Base-by-base conservation (phyloP, 2,329 filamentous ascomycete species). In the Aspergillus sojae region DNA sequence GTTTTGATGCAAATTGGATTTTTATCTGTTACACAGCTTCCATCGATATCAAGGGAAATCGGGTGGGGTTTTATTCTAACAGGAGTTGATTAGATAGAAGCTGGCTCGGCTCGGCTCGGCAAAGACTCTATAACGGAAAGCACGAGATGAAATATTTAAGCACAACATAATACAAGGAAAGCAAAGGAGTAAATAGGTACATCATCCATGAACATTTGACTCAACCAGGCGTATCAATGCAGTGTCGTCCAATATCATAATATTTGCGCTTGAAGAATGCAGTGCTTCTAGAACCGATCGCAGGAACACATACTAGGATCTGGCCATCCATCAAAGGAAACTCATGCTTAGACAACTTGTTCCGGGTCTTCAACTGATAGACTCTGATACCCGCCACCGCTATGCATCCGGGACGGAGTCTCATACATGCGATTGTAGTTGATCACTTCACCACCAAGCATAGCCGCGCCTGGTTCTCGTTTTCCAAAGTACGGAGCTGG, bases 391-490 rank as follows among this genome's bases (percentile, higher is more conserved):
- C 81, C 77, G 83, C 81, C 77, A n/a, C 75, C 73, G 16, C 68
- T 67, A 56, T 77, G 76, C 87, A 93, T 91, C 66, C 89, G 83
- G 5, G 84, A 80, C 6, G 94, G 94, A 23, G 90, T 87, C 78
- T 98, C 94, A 78, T 97, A 99, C 84, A 98, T 88, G 62, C 86
- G 87, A 23, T 91, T 91, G 78, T 97, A 99, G 79, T 97, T 93
- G 54, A 99, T 87, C 45, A 85, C 81, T 71, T 91, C 85, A 2
- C 95, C 94, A 16, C 89, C 92, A 9, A 99, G 80, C 75, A 93
- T 81, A 0, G 91, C 93, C 50, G 85, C 84, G 14, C 94, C 94
- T 57, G 87, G 90, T 71, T 92, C 88, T 62, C 90, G 86, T 70
- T 85, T 87, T 12, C 90, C 88, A 75, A 97, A 94, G 21, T 96